Evolutionary conservation across 345 rosid genomes (phyloP).

Genomic region (Leavenworthia alabamica): DNA sequence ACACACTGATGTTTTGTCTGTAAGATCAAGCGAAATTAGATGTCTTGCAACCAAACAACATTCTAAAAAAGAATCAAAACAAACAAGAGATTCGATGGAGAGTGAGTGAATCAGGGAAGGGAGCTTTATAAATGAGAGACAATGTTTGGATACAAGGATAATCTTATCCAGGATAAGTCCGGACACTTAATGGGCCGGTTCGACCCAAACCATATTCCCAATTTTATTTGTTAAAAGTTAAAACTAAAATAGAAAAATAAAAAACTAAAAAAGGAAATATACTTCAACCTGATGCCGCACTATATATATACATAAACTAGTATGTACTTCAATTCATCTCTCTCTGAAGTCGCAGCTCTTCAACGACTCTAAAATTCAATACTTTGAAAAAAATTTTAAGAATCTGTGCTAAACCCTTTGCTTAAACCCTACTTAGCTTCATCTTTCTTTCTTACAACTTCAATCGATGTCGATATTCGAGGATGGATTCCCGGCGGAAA

Average conservation of each 20-base stretch:
- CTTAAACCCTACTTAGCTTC: conserved; percentile 23
- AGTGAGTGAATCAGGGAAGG: too few species aligned
- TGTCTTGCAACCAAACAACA: background rate
- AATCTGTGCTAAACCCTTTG: conserved; percentile 13
- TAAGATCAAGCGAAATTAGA: background rate
- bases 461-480: conserved; percentile 37
- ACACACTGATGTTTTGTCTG: background rate
- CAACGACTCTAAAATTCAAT: conserved; percentile 3
- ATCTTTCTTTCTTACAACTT: background rate
- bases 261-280: background rate
- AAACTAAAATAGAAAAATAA: background rate
- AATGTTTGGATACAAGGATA: too few species aligned
- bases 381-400: too few species aligned
- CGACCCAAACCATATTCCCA: background rate
- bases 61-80: too few species aligned
- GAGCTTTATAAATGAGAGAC: too few species aligned
- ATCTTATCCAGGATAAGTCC: too few species aligned
- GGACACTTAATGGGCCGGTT: background rate
- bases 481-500: conserved; percentile 62
- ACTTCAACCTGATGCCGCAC: background rate
- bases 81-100: too few species aligned
- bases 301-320: conserved; percentile 5
- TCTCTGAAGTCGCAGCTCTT: background rate
- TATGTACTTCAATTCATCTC: background rate
- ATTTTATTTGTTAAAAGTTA: background rate